Percentiles rank a stretch among this genome's conserved stretches.
These are phyloP conservation scores for Protoeuglena noctilucae DNA, from an alignment of 139 green algal species.

Conservation along the genomic window DNA sequence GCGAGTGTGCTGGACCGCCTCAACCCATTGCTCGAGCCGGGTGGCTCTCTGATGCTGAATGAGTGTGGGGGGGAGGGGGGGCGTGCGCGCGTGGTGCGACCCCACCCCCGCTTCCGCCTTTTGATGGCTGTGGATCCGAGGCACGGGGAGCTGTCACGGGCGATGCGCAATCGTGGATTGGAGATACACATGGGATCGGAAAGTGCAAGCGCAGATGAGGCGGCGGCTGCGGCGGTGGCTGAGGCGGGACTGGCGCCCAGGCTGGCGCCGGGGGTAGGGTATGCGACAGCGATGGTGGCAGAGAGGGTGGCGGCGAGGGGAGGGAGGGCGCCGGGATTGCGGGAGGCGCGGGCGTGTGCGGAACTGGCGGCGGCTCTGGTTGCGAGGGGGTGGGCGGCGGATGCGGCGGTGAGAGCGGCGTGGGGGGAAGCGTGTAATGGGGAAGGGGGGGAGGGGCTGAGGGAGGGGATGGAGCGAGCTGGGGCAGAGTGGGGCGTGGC, in stretches of 20 bases:
- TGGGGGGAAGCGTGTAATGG: slow-evolving; percentile 54
- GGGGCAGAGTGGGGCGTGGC: too few relatives aligned
- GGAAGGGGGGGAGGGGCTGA: too few relatives aligned
- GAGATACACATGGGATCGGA: slow-evolving; percentile 86
- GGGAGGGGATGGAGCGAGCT: too few relatives aligned
- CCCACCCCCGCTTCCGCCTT: slow-evolving; percentile 86
- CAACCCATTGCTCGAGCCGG: slow-evolving; percentile 87
- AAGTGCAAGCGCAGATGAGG: too few relatives aligned
- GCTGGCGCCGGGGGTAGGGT: slow-evolving; percentile 12
- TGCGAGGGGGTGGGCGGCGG: slow-evolving; percentile 26
- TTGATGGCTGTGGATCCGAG: slow-evolving; percentile 75
- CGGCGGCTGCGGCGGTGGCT: too few relatives aligned
- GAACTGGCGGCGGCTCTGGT: slow-evolving; percentile 31
- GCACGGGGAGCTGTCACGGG: slow-evolving; percentile 81
- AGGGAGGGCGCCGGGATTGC: slow-evolving; percentile 17
- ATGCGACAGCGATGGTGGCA: slow-evolving; percentile 27
- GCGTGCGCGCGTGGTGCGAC: slow-evolving; percentile 40
- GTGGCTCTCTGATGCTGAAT: slow-evolving; percentile 68
- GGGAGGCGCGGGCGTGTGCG: slow-evolving; percentile 37
- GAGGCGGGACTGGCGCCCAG: too few relatives aligned
- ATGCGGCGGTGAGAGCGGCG: slow-evolving; percentile 17
- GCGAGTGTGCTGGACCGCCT: slow-evolving; percentile 90
- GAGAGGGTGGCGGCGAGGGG: slow-evolving; percentile 21
- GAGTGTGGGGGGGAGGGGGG: slow-evolving; percentile 47
- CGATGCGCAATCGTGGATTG: slow-evolving; percentile 93